Percentiles rank a stretch among this genome's conserved stretches.
Evolutionary conservation across 2,329 filamentous ascomycete genomes (phyloP).

Genomic region (Chaetomiaceae sp.): DNA sequence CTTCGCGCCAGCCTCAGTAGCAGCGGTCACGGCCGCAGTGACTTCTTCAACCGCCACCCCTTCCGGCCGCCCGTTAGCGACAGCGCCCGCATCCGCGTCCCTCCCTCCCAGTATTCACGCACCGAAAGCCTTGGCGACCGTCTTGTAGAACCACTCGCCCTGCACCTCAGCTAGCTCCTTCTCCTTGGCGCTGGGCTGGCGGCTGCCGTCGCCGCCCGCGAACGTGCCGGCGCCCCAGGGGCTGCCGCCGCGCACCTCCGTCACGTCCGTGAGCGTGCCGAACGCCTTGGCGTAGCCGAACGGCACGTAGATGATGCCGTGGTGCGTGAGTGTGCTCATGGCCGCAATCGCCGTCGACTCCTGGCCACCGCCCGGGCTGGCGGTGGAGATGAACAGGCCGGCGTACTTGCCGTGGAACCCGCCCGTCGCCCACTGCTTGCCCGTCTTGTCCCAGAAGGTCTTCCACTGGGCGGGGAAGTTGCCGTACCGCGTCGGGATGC

Average conservation of each 20-base stretch:
- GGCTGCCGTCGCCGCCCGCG: slow-evolving; percentile 68
- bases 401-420: slow-evolving; percentile 82
- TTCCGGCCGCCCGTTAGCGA: slow-evolving; percentile 20
- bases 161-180: slow-evolving; percentile 73
- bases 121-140: slow-evolving; percentile 62
- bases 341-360: slow-evolving; percentile 76
- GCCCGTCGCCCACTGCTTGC: slow-evolving; percentile 73
- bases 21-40: neutral
- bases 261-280: slow-evolving; percentile 59
- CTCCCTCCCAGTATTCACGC: slow-evolving; percentile 45
- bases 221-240: slow-evolving; percentile 96
- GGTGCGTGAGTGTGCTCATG: slow-evolving; percentile 83
- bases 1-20: too few species aligned
- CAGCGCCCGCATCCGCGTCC: neutral
- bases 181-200: slow-evolving; percentile 71
- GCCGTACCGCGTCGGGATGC: slow-evolving; percentile 92
- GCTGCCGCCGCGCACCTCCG: slow-evolving; percentile 77
- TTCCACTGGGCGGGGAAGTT: slow-evolving; percentile 98
- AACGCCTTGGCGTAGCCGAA: slow-evolving; percentile 85
- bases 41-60: neutral
- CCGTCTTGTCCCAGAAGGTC: slow-evolving; percentile 84
- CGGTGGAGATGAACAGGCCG: slow-evolving; percentile 87
- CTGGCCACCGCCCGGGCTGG: slow-evolving; percentile 78
- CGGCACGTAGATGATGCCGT: slow-evolving; percentile 95
- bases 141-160: slow-evolving; percentile 77